Evolutionary conservation across 805 yeast genomes (phyloP), one percentile per base, ranked within the genome.

Genomic region (Candida silvatica): DNA sequence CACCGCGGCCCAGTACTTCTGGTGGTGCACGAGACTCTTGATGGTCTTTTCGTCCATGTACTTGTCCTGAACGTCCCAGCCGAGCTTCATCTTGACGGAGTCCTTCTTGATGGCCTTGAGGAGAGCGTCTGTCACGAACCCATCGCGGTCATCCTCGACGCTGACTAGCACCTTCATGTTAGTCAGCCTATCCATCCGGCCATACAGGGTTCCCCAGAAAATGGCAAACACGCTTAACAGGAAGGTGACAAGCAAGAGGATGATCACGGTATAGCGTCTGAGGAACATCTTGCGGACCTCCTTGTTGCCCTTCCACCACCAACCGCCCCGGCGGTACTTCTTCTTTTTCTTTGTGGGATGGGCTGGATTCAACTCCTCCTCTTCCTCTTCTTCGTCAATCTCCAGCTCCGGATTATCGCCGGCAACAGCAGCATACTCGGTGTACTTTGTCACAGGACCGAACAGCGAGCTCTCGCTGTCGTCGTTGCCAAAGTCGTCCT

Each of bases 1-100:
- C 24, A 79, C 57, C 0, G 80, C 70, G 17, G 71, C 67, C 92
- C 90, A 82, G 46, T 66, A 78, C 14, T 67, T 47, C 52, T 77
- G 72, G 35, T 67, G 68, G 45, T 70, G 74, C 4, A 81, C 66
- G 35, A 58, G 56, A 23, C 64, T 45, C 26, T 52, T 25, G 16
- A 77, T 49, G 42, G 70, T 69, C 4, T 61, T 62, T 24, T 3
- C 34, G 29, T 23, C 47, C 39, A 32, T 32, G 37, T 22, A 22
- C 11, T 11, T 61, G n/a, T n/a, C 49, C 32, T 41, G 49, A 17
- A 66, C 36, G 43, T 42, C 74, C 75, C 67, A 17, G 54, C 54
- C 1, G 67, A 67, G 3, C 40, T 37, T 2, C 32, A 6, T n/a
- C 37, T 29, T 3, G 43, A 40, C 4, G 17, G n/a, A 20, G 38